Base-by-base conservation (phyloP, 2,329 filamentous ascomycete species). In the Periconia sp. region DNA sequence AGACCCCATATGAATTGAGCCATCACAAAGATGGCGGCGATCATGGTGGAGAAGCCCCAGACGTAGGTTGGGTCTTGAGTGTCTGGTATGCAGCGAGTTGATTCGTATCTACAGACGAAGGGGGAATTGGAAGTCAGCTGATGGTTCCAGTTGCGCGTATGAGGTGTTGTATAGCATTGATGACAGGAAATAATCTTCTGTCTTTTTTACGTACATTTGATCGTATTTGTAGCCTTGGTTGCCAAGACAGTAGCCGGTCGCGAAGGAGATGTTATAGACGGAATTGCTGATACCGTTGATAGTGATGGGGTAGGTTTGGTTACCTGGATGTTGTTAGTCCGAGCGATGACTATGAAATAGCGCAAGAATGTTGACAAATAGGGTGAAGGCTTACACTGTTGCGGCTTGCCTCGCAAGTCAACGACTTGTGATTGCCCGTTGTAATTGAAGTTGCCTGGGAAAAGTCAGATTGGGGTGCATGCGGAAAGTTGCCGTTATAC, bases 11-110 rank as follows among this genome's bases (percentile, higher is more conserved):
- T 53, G 2, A 66, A 51, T n/a, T 73, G 65, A 1, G 67, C 27
- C 42, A 75, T 61, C 18, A 73, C 52, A 19, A 73, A 66, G 3
- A 69, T 37, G 3, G 61, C 66, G 2, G 68, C 60, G 8, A 74
- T 57, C 57, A 73, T 63, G 33, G 70, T 69, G 0, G 68, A 69
- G 55, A 75, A 76, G 9, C 73, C 73, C 73, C 72, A 76, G 52
- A 69, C 44, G 41, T 75, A 75, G 0, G 59, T 47, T 6, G 59
- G 58, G 13, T 63, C 45, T 5, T 54, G 53, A 0, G 64, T 68
- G 50, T 72, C 63, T 17, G 70, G 68, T 0, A 73, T 57, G 46
- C 67, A 72, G 1, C 61, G 61, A 5, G 56, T 49, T 33, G 57
- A 57, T 10, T 55, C 47, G 0, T 37, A 37, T 13, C 33, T 37